These are phyloP conservation scores for Blastobotrys serpentis DNA, from an alignment of 1,139 yeast genomes.

Conservation along the genomic window DNA sequence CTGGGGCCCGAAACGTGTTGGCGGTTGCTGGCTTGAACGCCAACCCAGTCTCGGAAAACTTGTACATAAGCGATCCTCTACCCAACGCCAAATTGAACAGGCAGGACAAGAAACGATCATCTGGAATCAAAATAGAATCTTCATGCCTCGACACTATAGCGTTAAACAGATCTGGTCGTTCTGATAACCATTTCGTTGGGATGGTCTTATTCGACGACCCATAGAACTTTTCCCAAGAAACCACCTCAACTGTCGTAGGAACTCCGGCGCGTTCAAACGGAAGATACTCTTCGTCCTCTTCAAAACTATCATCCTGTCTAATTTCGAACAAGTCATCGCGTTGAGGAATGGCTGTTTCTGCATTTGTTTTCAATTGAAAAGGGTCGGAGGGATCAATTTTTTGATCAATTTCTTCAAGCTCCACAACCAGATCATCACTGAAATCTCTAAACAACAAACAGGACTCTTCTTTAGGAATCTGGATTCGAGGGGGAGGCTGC, in stretches of 20 bases:
- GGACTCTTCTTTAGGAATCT: background rate
- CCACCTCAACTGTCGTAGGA: background rate
- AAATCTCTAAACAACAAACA: background rate
- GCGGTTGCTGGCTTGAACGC: constrained; percentile 18
- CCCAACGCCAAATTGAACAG: constrained; percentile 25
- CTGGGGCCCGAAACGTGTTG: constrained; percentile 23
- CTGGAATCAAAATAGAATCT: constrained; percentile 14
- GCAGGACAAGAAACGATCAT: constrained; percentile 17
- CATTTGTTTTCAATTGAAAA: constrained; percentile 8
- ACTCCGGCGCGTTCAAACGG: background rate
- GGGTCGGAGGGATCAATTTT: constrained; percentile 9
- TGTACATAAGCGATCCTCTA: constrained; percentile 24
- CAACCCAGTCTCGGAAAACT: constrained; percentile 21
- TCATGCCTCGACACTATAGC: constrained; percentile 5
- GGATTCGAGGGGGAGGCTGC: constrained; percentile 1
- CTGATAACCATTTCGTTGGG: background rate
- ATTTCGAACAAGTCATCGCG: background rate
- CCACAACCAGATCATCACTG: background rate
- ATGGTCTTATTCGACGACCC: background rate
- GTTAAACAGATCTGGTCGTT: constrained; percentile 5
- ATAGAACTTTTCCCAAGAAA: constrained; percentile 17
- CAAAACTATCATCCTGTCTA: constrained; percentile 1
- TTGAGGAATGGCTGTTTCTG: too few relatives aligned
- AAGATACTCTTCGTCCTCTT: constrained; percentile 3
- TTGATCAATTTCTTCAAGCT: background rate